Evolutionary conservation across 192 early-diverging fungal genomes (phyloP).

Genomic region (Backusella westeae): DNA sequence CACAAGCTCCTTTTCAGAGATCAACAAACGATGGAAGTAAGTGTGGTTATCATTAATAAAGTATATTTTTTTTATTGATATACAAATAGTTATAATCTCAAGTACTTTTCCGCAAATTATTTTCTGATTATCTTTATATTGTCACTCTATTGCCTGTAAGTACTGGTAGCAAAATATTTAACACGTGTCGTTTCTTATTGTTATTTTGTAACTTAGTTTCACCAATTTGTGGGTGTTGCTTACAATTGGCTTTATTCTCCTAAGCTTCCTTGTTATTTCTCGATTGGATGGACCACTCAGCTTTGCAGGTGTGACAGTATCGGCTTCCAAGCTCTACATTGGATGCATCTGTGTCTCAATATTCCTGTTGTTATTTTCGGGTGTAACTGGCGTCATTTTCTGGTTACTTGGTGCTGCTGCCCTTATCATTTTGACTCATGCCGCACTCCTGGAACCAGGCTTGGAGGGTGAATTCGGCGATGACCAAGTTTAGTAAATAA

Average conservation of each 20-base stretch:
- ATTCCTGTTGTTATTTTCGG: conserved; percentile 51
- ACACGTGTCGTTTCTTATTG: neutral
- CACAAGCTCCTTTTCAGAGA: conserved; percentile 36
- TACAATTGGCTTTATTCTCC: conserved; percentile 45
- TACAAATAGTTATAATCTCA: conserved; percentile 51
- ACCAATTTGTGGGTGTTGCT: conserved; percentile 51
- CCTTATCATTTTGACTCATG: conserved; percentile 50
- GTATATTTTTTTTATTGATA: neutral
- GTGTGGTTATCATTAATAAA: neutral
- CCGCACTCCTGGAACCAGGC: conserved; percentile 50
- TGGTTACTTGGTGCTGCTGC: conserved; percentile 61
- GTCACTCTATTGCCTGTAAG: conserved; percentile 53
- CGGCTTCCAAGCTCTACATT: conserved; percentile 43
- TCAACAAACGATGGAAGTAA: conserved; percentile 35
- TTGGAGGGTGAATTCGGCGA: conserved; percentile 50
- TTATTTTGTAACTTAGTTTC: conserved; percentile 29
- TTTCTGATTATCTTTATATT: conserved; percentile 55
- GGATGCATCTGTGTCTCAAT: conserved; percentile 40
- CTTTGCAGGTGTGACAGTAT: conserved; percentile 35
- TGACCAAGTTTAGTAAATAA: conserved; percentile 13
- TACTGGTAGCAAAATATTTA: neutral
- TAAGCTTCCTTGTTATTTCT: conserved; percentile 45
- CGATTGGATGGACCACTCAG: conserved; percentile 39
- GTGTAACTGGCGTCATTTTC: conserved; percentile 52
- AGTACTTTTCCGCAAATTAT: conserved; percentile 62